A percentile compares a stretch with the other conserved stretches of the same genome.
phyloP scores from a whole-genome alignment of 306 rosid species.

The Lablab purpureus region DNA sequence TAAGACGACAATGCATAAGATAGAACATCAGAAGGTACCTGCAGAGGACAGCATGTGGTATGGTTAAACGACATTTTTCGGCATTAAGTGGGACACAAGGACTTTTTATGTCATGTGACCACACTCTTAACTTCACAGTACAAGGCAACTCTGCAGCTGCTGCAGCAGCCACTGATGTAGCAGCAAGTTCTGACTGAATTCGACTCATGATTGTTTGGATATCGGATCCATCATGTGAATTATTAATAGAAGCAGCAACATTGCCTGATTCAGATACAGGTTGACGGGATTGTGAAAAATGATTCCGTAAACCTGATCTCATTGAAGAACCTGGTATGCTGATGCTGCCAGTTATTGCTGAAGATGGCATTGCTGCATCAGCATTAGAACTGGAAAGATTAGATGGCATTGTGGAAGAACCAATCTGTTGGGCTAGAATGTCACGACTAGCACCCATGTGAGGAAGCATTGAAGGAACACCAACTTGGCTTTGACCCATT shows the following conservation, averaged over 20 bases:
- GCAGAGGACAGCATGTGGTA: constrained; percentile 97
- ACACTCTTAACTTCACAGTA: constrained; percentile 92
- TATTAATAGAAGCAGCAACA: constrained; percentile 52
- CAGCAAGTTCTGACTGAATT: constrained; percentile 79
- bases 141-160: constrained; percentile 97
- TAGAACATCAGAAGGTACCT: constrained; percentile 62
- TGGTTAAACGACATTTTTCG: constrained; percentile 73
- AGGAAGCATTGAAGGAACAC: constrained; percentile 62
- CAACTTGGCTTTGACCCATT: constrained; percentile 91
- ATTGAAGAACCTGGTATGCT: constrained; percentile 67
- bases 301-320: constrained; percentile 71
- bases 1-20: constrained; percentile 12
- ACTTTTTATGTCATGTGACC: constrained; percentile 86
- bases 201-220: constrained; percentile 71
- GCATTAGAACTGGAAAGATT: constrained; percentile 43
- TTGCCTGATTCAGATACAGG: constrained; percentile 66
- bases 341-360: constrained; percentile 60
- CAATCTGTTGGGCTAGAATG: constrained; percentile 46
- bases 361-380: constrained; percentile 52
- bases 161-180: constrained; percentile 82
- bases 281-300: constrained; percentile 64
- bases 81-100: constrained; percentile 78
- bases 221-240: constrained; percentile 64
- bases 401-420: constrained; percentile 37
- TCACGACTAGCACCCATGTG: constrained; percentile 57